Percentiles rank a stretch among this genome's conserved stretches.
Evolutionary conservation across 352 stramenopile species (phyloP).

Genomic region (Pythium diclinum): DNA sequence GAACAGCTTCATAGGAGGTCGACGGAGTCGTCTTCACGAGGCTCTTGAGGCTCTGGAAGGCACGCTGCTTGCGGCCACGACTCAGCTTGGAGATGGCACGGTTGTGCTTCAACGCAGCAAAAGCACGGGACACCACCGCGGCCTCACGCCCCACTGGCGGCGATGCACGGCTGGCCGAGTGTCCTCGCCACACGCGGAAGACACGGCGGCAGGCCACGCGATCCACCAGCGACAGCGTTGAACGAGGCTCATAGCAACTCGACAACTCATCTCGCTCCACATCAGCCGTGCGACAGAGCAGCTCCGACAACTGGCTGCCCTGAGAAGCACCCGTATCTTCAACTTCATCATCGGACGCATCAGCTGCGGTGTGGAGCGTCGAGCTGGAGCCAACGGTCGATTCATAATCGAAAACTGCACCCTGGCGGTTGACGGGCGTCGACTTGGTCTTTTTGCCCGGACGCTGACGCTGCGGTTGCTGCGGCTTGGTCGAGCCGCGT

Average conservation of each 20-base stretch:
- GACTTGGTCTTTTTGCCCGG: background rate
- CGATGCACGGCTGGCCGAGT: constrained; percentile 19
- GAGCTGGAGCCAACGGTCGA: constrained; percentile 30
- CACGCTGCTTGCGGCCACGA: constrained; percentile 36
- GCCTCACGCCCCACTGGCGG: constrained; percentile 13
- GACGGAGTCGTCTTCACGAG: background rate
- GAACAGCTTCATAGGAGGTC: background rate
- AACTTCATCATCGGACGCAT: constrained; percentile 15
- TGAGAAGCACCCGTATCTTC: constrained; percentile 49
- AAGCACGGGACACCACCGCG: constrained; percentile 40
- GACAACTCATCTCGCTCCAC: constrained; percentile 22
- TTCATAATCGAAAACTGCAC: constrained; percentile 44
- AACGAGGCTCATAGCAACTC: constrained; percentile 1
- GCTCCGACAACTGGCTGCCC: constrained; percentile 53
- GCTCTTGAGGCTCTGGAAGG: constrained; percentile 41
- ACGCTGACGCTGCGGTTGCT: background rate
- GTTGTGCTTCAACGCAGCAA: constrained; percentile 43
- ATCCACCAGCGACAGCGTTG: constrained; percentile 13
- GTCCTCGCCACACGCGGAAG: constrained; percentile 23
- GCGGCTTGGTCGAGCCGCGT: background rate
- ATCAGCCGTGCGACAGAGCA: constrained; percentile 43
- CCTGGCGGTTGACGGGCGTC: background rate
- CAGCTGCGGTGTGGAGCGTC: constrained; percentile 23
- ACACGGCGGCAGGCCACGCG: constrained; percentile 29
- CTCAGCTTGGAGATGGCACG: constrained; percentile 30